Evolutionary conservation across 371 early-diverging fungal species (phyloP).

Genomic region (Phascolomyces articulosus): DNA sequence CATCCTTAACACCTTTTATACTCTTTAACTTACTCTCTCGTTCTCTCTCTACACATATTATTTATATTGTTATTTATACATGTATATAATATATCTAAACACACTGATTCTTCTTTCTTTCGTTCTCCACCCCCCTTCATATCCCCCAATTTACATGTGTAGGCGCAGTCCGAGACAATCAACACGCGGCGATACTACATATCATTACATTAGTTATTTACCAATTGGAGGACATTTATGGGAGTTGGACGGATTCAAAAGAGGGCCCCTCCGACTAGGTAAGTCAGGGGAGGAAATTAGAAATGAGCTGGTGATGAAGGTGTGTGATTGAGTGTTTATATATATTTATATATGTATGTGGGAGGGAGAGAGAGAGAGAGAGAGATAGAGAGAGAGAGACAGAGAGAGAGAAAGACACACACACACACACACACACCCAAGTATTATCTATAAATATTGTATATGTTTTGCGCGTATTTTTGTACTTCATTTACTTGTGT

Average conservation of each 20-base stretch:
- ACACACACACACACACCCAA: no score
- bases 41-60: no score
- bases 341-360: no score
- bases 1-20: neutral
- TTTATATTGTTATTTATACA: no score
- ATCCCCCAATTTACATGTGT: constrained; percentile 3
- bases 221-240: constrained; percentile 43
- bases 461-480: neutral
- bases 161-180: constrained; percentile 11
- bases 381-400: no score
- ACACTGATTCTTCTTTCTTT: neutral
- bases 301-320: neutral
- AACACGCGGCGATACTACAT: constrained; percentile 19
- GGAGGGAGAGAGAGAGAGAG: neutral
- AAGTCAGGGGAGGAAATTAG: constrained; percentile 1
- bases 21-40: neutral
- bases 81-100: no score
- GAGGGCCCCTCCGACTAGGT: constrained; percentile 39
- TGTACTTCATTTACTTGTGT: neutral
- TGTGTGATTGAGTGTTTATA: neutral
- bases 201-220: constrained; percentile 47
- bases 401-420: no score
- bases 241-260: constrained; percentile 56
- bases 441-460: no score
- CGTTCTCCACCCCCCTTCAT: neutral